Percentiles rank a stretch among this genome's conserved stretches.
These are phyloP conservation scores for Suhomyces bribrorum DNA, from an alignment of 1,139 yeast species.

Conservation along the genomic window DNA sequence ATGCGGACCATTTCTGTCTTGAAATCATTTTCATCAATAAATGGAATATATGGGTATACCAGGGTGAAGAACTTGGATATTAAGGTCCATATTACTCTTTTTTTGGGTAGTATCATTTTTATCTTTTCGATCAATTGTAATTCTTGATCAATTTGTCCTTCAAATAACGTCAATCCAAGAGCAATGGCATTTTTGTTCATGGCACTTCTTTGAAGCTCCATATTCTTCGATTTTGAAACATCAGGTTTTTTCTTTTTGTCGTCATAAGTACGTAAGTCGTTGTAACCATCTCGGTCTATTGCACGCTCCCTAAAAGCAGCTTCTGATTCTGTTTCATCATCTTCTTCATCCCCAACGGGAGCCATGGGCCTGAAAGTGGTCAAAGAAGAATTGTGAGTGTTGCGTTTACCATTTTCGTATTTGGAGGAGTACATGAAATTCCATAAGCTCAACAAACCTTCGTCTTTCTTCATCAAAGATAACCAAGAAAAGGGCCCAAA, in stretches of 20 bases:
- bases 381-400: slow-evolving; percentile 1
- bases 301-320: slow-evolving; percentile 21
- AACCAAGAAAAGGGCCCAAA: slow-evolving; percentile 37
- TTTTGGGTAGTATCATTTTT: slow-evolving; percentile 41
- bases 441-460: slow-evolving; percentile 19
- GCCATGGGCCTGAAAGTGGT: slow-evolving; percentile 2
- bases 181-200: slow-evolving; percentile 28
- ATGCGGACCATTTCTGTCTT: slow-evolving; percentile 22
- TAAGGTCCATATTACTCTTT: slow-evolving; percentile 34
- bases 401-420: slow-evolving; percentile 1
- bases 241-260: slow-evolving; percentile 3
- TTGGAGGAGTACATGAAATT: slow-evolving; percentile 13
- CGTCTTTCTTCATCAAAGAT: slow-evolving; percentile 26
- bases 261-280: slow-evolving; percentile 28
- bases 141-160: slow-evolving; percentile 35
- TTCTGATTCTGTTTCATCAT: slow-evolving; percentile 8
- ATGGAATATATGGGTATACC: slow-evolving; percentile 53
- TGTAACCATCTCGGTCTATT: slow-evolving; percentile 31
- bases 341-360: slow-evolving; percentile 2
- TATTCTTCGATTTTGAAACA: slow-evolving; percentile 1
- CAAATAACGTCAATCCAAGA: slow-evolving; percentile 32
- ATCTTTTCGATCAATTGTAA: slow-evolving; percentile 24
- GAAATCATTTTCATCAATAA: slow-evolving; percentile 45
- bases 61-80: slow-evolving; percentile 40
- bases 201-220: slow-evolving; percentile 8